A percentile compares a stretch with the other conserved stretches of the same genome.
These are phyloP conservation scores for Xerocomus spinulosus DNA, from an alignment of 768 basidiomycete species.

Conservation along the genomic window DNA sequence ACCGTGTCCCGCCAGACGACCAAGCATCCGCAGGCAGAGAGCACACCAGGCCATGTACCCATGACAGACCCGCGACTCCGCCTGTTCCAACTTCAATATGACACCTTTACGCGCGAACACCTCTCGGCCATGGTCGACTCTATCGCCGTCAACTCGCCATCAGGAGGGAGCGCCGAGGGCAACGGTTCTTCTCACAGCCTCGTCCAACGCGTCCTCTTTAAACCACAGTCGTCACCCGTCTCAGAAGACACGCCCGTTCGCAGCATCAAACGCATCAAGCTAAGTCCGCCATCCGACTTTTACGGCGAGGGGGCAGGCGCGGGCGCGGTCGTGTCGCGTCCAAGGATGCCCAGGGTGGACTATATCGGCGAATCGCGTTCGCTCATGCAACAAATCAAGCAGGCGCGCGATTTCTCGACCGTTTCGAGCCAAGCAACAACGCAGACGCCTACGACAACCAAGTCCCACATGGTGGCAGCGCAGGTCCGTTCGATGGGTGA, in stretches of 20 bases:
- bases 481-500: conserved; percentile 12
- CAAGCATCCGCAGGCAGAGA: conserved; percentile 51
- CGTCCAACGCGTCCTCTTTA: conserved; percentile 39
- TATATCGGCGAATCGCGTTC: conserved; percentile 75
- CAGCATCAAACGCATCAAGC: conserved; percentile 75
- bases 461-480: conserved; percentile 5
- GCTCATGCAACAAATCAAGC: conserved; percentile 77
- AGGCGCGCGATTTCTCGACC: conserved; percentile 73
- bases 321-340: conserved; percentile 46
- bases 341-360: conserved; percentile 49
- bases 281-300: conserved; percentile 64
- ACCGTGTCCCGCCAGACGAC: conserved; percentile 47
- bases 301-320: conserved; percentile 48
- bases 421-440: conserved; percentile 56
- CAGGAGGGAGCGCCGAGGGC: conserved; percentile 45
- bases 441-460: conserved; percentile 22
- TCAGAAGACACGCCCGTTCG: conserved; percentile 51
- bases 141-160: conserved; percentile 77
- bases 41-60: conserved; percentile 46
- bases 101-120: conserved; percentile 93
- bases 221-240: conserved; percentile 42
- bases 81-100: conserved; percentile 91
- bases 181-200: conserved; percentile 45
- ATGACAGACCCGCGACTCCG: conserved; percentile 71
- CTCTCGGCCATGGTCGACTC: conserved; percentile 92